A percentile compares a stretch with the other conserved stretches of the same genome.
These are phyloP conservation scores for Peniophora sp. DNA, from an alignment of 1,284 basidiomycete species.

Conservation along the genomic window DNA sequence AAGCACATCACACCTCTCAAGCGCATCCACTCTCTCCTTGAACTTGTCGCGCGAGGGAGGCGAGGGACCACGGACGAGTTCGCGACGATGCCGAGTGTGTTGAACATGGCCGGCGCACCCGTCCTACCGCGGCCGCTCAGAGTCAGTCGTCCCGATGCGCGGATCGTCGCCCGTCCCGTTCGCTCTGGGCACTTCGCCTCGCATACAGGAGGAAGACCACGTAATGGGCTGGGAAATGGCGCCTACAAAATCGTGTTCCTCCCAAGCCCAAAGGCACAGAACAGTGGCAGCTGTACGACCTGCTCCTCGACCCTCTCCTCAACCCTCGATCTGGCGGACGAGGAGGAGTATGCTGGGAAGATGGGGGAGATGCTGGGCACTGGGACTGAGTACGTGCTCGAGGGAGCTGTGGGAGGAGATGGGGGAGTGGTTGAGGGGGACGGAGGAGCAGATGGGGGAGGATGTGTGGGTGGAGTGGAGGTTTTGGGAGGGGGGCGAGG, in stretches of 20 bases:
- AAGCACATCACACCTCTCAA: no score
- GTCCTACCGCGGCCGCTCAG: slow-evolving; percentile 11
- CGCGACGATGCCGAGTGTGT: slow-evolving; percentile 14
- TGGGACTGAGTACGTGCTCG: no score
- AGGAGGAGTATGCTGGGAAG: no score
- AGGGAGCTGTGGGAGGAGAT: no score
- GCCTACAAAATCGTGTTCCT: slow-evolving; percentile 14
- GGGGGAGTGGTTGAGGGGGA: no score
- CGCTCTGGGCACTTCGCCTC: not conserved
- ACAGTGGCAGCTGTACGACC: slow-evolving; percentile 14
- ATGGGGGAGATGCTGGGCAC: no score
- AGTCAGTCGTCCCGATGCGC: slow-evolving; percentile 13
- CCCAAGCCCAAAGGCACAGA: slow-evolving; percentile 11
- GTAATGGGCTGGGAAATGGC: slow-evolving; percentile 13
- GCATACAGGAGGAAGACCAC: slow-evolving; percentile 11
- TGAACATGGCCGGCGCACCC: slow-evolving; percentile 13
- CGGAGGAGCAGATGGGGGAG: no score
- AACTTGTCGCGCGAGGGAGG: not conserved
- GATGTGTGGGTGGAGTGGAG: no score
- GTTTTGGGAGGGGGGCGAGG: no score
- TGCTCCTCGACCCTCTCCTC: slow-evolving; percentile 11
- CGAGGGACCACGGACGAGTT: slow-evolving; percentile 8
- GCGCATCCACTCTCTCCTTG: slow-evolving; percentile 5
- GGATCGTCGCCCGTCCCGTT: slow-evolving; percentile 12
- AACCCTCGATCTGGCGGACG: slow-evolving; percentile 9